These are phyloP conservation scores for Metschnikowia vanudenii DNA, from an alignment of 805 yeast genomes.

Conservation along the genomic window DNA sequence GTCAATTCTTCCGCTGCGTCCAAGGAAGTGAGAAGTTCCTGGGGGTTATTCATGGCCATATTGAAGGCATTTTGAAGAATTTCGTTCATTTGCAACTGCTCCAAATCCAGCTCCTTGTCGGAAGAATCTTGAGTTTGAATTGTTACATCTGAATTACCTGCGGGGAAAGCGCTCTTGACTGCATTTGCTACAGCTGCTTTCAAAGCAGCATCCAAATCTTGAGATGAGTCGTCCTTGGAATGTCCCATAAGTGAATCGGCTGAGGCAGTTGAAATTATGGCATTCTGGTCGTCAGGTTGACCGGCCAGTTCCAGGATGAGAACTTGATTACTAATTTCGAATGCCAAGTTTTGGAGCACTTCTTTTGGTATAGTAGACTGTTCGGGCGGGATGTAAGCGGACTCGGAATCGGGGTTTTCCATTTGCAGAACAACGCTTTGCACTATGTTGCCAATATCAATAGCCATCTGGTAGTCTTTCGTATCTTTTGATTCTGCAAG, in stretches of 20 bases:
- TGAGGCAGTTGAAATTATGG: background rate
- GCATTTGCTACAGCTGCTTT: constrained; percentile 17
- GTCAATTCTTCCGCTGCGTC: constrained; percentile 26
- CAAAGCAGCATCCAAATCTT: constrained; percentile 11
- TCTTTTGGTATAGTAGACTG: background rate
- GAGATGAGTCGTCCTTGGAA: background rate
- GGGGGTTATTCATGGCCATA: constrained; percentile 70
- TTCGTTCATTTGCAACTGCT: constrained; percentile 57
- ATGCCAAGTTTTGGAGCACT: background rate
- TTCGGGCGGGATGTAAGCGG: background rate
- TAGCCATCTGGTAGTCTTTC: constrained; percentile 14
- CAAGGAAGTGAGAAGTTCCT: constrained; percentile 39
- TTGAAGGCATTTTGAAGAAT: constrained; percentile 75
- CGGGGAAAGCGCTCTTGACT: constrained; percentile 13
- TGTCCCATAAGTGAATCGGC: background rate
- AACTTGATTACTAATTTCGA: constrained; percentile 1
- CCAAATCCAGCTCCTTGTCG: constrained; percentile 47
- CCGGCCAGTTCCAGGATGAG: background rate
- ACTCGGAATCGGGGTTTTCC: background rate
- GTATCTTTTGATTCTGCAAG: background rate
- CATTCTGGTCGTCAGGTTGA: background rate
- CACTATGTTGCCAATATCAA: constrained; percentile 25
- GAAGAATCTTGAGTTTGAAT: background rate
- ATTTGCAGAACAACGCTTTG: constrained; percentile 28
- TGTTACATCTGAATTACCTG: background rate